These are phyloP conservation scores for Daldinia caldariorum DNA, from an alignment of 495 filamentous ascomycete genomes.

Conservation along the genomic window DNA sequence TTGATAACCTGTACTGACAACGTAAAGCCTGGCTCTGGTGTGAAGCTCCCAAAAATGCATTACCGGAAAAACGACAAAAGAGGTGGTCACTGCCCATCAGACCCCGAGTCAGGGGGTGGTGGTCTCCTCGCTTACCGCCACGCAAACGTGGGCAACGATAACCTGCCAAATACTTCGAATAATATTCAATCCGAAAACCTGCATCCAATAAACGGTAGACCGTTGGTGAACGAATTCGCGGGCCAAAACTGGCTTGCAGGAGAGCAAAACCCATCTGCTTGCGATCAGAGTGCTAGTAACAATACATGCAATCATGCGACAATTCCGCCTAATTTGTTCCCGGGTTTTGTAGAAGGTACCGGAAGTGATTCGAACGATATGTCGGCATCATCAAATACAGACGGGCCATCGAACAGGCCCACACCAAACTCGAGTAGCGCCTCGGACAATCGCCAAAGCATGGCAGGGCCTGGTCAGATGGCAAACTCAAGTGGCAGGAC, in stretches of 20 bases:
- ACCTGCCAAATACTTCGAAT: conserved; percentile 44
- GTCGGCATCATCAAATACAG: conserved; percentile 51
- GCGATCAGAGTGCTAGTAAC: conserved; percentile 44
- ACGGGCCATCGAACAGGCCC: conserved; percentile 55
- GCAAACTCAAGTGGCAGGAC: conserved; percentile 48
- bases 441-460: conserved; percentile 52
- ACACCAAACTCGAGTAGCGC: conserved; percentile 64
- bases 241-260: conserved; percentile 47
- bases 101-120: conserved; percentile 23
- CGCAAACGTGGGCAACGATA: conserved; percentile 48
- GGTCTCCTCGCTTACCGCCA: conserved; percentile 46
- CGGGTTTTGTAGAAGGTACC: conserved; percentile 41
- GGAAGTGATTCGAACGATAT: conserved; percentile 54
- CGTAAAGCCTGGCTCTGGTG: conserved; percentile 34
- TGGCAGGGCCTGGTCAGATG: conserved; percentile 41
- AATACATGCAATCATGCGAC: conserved; percentile 44
- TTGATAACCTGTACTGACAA: neutral
- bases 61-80: neutral
- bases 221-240: conserved; percentile 37
- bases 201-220: conserved; percentile 27
- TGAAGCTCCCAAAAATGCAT: conserved; percentile 25
- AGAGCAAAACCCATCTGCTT: conserved; percentile 51
- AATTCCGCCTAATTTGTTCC: conserved; percentile 46
- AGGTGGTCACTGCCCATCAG: neutral
- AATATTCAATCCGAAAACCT: conserved; percentile 45